These are phyloP conservation scores for Ophiostoma montium DNA, from an alignment of 2,329 filamentous ascomycete genomes.

Conservation along the genomic window DNA sequence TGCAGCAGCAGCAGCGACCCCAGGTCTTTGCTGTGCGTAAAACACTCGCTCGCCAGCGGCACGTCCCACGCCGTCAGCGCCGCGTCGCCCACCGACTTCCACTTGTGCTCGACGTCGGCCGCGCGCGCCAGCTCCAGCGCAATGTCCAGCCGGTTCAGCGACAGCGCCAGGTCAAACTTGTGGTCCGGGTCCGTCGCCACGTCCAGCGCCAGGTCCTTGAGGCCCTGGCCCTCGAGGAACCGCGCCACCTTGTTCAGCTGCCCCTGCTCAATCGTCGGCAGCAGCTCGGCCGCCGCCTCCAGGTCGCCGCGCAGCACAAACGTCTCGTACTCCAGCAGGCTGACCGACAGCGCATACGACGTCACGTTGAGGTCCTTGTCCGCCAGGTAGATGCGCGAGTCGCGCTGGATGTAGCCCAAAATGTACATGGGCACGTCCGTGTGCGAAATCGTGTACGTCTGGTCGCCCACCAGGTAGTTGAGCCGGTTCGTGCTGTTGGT, in stretches of 20 bases:
- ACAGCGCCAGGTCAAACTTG: slow-evolving; percentile 83
- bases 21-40: slow-evolving; percentile 77
- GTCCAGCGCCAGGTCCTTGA: slow-evolving; percentile 83
- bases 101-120: slow-evolving; percentile 88
- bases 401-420: slow-evolving; percentile 85
- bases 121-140: slow-evolving; percentile 72
- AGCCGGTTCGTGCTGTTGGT: slow-evolving; percentile 92
- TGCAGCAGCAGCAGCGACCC: slow-evolving; percentile 78
- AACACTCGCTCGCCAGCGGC: slow-evolving; percentile 80
- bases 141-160: slow-evolving; percentile 69
- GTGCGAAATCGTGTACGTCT: slow-evolving; percentile 94
- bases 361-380: slow-evolving; percentile 92
- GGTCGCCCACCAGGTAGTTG: slow-evolving; percentile 95
- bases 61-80: slow-evolving; percentile 81
- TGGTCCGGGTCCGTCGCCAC: slow-evolving; percentile 92
- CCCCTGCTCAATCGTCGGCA: slow-evolving; percentile 72
- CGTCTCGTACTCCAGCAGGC: slow-evolving; percentile 93
- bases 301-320: slow-evolving; percentile 87
- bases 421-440: slow-evolving; percentile 94
- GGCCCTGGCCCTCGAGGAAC: slow-evolving; percentile 78
- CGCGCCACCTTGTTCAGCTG: slow-evolving; percentile 97
- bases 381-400: slow-evolving; percentile 86
- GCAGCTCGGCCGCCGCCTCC: slow-evolving; percentile 75
- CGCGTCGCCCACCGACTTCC: slow-evolving; percentile 93
- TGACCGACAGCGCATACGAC: slow-evolving; percentile 79